Conservation (phyloP, 148 eudicot genomes). For the Fagopyrum tataricum region DNA sequence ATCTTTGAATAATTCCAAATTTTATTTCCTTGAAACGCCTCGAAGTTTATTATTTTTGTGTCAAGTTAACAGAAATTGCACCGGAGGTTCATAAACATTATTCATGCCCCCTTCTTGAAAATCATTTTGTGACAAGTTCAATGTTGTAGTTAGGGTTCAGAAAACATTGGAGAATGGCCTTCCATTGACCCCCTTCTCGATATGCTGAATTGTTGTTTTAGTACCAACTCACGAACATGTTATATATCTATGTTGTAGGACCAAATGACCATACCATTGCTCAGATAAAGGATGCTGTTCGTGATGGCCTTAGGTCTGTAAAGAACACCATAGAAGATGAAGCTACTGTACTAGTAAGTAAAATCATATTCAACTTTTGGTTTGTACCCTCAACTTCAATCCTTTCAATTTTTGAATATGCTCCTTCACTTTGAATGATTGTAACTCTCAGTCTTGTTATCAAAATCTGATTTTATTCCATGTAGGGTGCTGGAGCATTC, state of each 20-base stretch:
- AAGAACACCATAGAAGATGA: conserved; percentile 95
- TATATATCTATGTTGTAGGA: conserved; percentile 33
- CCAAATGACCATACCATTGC: conserved; percentile 99
- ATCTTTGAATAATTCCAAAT: background rate
- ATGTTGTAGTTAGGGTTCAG: background rate
- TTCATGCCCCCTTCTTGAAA: background rate
- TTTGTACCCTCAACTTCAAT: background rate
- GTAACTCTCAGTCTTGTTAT: background rate
- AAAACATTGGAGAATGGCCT: background rate
- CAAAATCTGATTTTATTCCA: conserved; percentile 10
- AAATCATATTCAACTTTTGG: background rate
- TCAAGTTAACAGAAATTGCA: no score
- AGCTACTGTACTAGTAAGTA: conserved; percentile 68
- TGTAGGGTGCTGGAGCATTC: conserved; percentile 97
- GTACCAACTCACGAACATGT: background rate
- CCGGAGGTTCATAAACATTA: no score
- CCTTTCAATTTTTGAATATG: background rate
- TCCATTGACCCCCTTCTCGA: background rate
- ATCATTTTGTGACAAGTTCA: background rate
- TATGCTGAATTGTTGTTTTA: background rate
- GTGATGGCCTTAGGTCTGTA: conserved; percentile 94
- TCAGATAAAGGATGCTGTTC: conserved; percentile 96
- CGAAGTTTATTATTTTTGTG: no score
- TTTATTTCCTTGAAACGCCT: background rate
- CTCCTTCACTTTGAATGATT: background rate